Conservation (phyloP, 139 green algal species). For the Chlorella sp. region DNA sequence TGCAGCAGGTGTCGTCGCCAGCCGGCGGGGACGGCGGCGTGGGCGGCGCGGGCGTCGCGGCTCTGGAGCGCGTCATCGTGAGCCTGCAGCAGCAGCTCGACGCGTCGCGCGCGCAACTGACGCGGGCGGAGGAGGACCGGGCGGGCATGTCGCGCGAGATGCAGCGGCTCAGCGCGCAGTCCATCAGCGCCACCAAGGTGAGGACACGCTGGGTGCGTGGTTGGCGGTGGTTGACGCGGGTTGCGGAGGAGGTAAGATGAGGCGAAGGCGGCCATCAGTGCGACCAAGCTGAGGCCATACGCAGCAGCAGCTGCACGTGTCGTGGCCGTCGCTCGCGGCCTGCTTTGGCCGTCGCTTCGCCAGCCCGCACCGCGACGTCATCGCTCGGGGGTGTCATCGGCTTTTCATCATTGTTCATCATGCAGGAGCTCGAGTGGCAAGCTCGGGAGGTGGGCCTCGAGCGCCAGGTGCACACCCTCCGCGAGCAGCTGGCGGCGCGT, state of each 20-base stretch:
- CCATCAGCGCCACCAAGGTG: neutral
- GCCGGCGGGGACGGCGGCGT: too few species aligned
- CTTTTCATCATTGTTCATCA: neutral
- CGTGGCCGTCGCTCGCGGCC: too few species aligned
- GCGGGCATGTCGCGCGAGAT: neutral
- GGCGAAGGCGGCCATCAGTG: too few species aligned
- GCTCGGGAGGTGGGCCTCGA: neutral
- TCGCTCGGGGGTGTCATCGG: neutral
- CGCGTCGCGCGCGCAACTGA: neutral
- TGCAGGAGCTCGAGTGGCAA: neutral
- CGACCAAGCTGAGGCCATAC: neutral
- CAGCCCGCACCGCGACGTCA: too few species aligned
- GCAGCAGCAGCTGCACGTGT: neutral
- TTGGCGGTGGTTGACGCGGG: too few species aligned
- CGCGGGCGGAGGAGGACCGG: neutral
- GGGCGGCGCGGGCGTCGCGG: too few species aligned
- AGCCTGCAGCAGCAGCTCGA: neutral
- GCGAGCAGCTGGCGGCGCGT: neutral
- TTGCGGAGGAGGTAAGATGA: too few species aligned
- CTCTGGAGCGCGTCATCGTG: neutral
- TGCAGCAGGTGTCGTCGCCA: too few species aligned
- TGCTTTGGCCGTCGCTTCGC: too few species aligned
- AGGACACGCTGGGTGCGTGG: neutral
- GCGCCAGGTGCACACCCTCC: neutral
- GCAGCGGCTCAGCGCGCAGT: neutral